These are phyloP conservation scores for Fibroporia radiculosa DNA, from an alignment of 768 basidiomycete genomes.

Conservation along the genomic window DNA sequence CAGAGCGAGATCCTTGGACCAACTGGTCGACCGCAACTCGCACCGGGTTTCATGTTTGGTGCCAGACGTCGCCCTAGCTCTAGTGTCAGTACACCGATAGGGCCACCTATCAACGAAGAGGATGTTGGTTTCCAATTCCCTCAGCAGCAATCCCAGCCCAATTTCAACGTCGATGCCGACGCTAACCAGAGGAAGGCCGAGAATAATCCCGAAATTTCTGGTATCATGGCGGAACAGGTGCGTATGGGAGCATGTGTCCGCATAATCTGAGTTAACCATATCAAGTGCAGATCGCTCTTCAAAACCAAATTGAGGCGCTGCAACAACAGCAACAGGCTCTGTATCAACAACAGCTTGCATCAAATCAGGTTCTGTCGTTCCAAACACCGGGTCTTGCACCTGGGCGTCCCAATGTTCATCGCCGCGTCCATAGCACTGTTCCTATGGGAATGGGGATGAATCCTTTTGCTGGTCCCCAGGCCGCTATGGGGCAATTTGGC, in stretches of 20 bases:
- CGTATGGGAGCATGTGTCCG: conserved; percentile 9
- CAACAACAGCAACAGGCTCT: conserved; percentile 88
- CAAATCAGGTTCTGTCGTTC: conserved; percentile 76
- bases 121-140: conserved; percentile 80
- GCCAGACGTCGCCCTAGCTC: conserved; percentile 40
- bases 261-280: background rate
- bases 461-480: conserved; percentile 37
- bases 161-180: conserved; percentile 24
- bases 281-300: conserved; percentile 64
- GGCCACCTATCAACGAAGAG: conserved; percentile 73
- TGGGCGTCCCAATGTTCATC: conserved; percentile 48
- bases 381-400: conserved; percentile 71
- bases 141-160: conserved; percentile 40
- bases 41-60: conserved; percentile 90
- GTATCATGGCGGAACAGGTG: conserved; percentile 96
- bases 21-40: conserved; percentile 80
- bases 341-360: conserved; percentile 85
- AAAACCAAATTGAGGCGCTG: conserved; percentile 83
- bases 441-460: conserved; percentile 46
- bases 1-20: conserved; percentile 52
- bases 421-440: conserved; percentile 82
- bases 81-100: conserved; percentile 47
- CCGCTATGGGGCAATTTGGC: conserved; percentile 64
- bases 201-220: conserved; percentile 65
- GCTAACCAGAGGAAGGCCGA: conserved; percentile 48